These are phyloP conservation scores for Thelonectria olida DNA, from an alignment of 2,329 filamentous ascomycete species.

Conservation along the genomic window DNA sequence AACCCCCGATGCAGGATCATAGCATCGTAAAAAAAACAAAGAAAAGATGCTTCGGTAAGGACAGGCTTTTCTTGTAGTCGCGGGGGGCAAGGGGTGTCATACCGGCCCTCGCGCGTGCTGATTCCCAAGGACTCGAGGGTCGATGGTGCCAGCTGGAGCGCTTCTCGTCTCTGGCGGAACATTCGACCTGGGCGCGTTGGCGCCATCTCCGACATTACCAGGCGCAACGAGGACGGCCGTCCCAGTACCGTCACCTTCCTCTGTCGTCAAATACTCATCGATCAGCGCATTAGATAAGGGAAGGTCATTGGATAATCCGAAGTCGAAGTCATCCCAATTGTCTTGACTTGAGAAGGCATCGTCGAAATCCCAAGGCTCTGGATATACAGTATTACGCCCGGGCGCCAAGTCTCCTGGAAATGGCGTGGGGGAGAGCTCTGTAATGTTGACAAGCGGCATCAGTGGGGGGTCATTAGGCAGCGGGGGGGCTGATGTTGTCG, in stretches of 20 bases:
- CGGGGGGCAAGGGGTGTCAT: neutral
- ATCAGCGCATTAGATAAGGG: too few relatives aligned
- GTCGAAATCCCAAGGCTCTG: too few relatives aligned
- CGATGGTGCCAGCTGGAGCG: neutral
- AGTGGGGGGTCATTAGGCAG: neutral
- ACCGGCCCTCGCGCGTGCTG: too few relatives aligned
- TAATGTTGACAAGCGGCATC: neutral
- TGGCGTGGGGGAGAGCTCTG: neutral
- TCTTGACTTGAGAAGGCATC: too few relatives aligned
- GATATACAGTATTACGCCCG: too few relatives aligned
- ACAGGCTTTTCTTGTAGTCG: neutral
- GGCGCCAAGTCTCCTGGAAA: neutral
- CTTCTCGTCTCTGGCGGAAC: neutral
- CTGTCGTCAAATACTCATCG: too few relatives aligned
- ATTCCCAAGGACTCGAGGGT: neutral
- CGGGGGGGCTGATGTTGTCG: neutral
- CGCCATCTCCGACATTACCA: neutral
- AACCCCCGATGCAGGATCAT: neutral
- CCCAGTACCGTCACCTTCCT: too few relatives aligned
- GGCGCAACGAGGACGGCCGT: too few relatives aligned
- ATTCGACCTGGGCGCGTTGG: neutral
- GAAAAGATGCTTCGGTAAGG: neutral
- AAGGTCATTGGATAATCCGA: too few relatives aligned
- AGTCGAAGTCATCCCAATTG: too few relatives aligned
- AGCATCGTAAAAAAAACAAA: neutral